Percentiles rank a stretch among this genome's conserved stretches.
These are phyloP conservation scores for Yarrowia porcina DNA, from an alignment of 805 yeast species.

Conservation along the genomic window DNA sequence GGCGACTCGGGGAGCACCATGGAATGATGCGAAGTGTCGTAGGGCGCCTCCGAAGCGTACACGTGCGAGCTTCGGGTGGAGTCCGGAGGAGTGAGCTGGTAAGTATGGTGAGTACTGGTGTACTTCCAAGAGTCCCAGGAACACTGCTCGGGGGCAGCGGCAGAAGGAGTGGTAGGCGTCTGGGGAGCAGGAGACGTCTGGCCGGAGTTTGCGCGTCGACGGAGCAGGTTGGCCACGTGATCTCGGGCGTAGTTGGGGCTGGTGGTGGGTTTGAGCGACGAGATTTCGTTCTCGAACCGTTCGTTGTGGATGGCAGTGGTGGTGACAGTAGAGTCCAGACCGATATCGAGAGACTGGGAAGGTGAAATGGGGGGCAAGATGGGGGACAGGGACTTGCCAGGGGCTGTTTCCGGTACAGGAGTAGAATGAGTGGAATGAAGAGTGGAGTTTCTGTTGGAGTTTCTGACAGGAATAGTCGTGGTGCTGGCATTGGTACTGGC, in stretches of 20 bases:
- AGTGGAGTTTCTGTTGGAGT: too few relatives aligned
- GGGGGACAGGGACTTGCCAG: too few relatives aligned
- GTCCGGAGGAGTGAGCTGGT: constrained; percentile 20
- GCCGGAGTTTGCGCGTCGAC: not conserved
- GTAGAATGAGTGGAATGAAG: too few relatives aligned
- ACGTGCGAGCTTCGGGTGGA: constrained; percentile 2
- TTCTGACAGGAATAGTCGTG: too few relatives aligned
- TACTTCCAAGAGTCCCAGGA: constrained; percentile 19
- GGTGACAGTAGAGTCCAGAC: not conserved
- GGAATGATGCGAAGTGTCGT: constrained; percentile 1
- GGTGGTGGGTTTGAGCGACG: not conserved
- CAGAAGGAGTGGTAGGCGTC: not conserved
- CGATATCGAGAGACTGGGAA: not conserved
- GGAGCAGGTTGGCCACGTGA: constrained; percentile 2
- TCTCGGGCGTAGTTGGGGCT: constrained; percentile 8
- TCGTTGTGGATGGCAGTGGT: not conserved
- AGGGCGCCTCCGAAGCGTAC: not conserved
- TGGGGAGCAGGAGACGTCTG: not conserved
- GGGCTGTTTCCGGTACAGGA: too few relatives aligned
- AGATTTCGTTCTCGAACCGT: not conserved
- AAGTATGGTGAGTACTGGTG: not conserved
- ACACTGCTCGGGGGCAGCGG: not conserved
- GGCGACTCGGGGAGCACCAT: constrained; percentile 22
- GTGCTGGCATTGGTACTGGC: too few relatives aligned
- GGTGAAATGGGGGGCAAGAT: not conserved